Conservation (phyloP, 768 basidiomycete species). For the Strobilomyces dryophilus region DNA sequence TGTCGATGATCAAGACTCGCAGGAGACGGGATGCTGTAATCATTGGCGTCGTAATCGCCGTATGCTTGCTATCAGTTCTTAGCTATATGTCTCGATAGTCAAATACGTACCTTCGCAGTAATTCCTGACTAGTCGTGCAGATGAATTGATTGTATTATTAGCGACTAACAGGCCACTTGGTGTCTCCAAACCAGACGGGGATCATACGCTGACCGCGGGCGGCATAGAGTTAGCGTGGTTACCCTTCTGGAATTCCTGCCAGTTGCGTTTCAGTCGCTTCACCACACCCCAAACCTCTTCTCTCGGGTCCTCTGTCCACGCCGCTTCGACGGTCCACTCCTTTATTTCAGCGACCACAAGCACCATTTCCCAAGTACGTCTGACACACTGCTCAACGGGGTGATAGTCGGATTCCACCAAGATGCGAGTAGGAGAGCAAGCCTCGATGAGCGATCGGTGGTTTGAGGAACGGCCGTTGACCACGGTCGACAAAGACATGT, state of each 20-base stretch:
- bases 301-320: conserved; percentile 41
- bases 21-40: conserved; percentile 88
- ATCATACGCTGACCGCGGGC: background rate
- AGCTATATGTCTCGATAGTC: conserved; percentile 40
- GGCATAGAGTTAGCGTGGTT: conserved; percentile 30
- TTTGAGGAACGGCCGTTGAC: conserved; percentile 74
- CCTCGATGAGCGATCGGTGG: conserved; percentile 59
- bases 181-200: too few relatives aligned
- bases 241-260: conserved; percentile 55
- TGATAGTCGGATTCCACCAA: conserved; percentile 87
- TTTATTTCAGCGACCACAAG: conserved; percentile 67
- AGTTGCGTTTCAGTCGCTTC: conserved; percentile 64
- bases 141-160: background rate
- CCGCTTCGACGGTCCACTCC: conserved; percentile 69
- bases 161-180: background rate
- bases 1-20: conserved; percentile 90
- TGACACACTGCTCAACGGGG: conserved; percentile 52
- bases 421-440: conserved; percentile 61
- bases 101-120: conserved; percentile 1
- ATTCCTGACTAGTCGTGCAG: background rate
- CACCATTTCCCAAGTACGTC: conserved; percentile 76
- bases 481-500: conserved; percentile 81
- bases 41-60: conserved; percentile 82
- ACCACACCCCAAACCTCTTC: conserved; percentile 58
- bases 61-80: conserved; percentile 64